phyloP scores from a whole-genome alignment of 495 filamentous ascomycete genomes.

The Podospora pseudopauciseta region DNA sequence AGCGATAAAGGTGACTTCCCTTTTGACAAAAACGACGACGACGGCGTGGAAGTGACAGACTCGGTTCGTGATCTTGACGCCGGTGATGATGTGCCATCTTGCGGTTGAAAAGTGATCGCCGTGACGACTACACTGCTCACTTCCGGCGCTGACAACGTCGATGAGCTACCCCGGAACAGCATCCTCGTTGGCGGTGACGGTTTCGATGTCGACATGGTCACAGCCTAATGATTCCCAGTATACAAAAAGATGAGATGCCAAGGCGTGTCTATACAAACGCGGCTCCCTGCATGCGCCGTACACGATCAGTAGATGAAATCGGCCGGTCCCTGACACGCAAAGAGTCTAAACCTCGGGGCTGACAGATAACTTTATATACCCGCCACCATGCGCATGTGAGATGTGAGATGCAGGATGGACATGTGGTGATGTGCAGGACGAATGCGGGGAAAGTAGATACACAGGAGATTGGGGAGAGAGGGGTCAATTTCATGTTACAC shows the following conservation, averaged over 20 bases:
- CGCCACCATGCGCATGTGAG: background rate
- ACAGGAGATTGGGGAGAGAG: background rate
- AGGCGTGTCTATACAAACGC: background rate
- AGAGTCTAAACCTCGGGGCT: background rate
- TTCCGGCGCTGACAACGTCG: slow-evolving; percentile 12
- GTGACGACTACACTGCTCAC: slow-evolving; percentile 13
- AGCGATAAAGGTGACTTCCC: background rate
- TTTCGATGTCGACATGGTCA: background rate
- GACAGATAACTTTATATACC: background rate
- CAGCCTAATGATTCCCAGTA: background rate
- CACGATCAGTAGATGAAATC: background rate
- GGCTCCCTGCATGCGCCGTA: background rate
- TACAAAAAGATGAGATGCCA: background rate
- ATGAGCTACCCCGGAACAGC: background rate
- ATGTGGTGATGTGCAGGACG: background rate
- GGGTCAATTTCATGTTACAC: background rate
- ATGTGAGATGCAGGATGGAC: background rate
- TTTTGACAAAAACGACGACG: background rate
- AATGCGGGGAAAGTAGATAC: background rate
- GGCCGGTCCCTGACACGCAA: background rate
- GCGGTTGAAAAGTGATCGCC: background rate
- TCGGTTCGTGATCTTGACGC: background rate
- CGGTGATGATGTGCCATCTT: background rate
- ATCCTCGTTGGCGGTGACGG: slow-evolving; percentile 5
- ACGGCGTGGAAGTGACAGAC: slow-evolving; percentile 6